Evolutionary conservation across 225 moss, liverwort and hornwort genomes (phyloP), one percentile per base, ranked within the genome.

Genomic region (Polytrichum formosum): DNA sequence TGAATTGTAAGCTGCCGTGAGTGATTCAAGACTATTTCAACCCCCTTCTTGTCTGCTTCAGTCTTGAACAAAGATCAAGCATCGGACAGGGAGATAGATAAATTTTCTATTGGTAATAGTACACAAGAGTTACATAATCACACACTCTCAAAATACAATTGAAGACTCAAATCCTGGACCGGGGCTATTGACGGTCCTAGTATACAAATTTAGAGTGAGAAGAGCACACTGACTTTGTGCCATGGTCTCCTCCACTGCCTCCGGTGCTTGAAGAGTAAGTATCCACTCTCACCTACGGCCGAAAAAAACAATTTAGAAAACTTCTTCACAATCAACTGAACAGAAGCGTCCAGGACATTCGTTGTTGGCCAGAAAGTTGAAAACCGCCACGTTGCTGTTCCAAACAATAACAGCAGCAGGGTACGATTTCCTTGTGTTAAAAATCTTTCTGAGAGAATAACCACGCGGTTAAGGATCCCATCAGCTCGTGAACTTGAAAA

Each of bases 121-220:
- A 58, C 58, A 58, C 58, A 58, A 58, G 58, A 58, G 58, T 58
- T 58, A 9, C 58, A 9, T 46, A 58, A 58, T 23, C 46, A 60
- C 58, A 35, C 10, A 20, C 56, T 64, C 30, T 28, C 22, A 68
- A 23, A 29, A 17, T 65, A 65, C 7, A 65, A 19, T 19, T 19
- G 8, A 35, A 58, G 63, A 63, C 63, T 63, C 28, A 21, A 54
- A 37, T 46, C 67, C n/a, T 20, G 53, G 58, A 70, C 53, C 53
- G 46, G 13, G 46, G 46, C 59, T 55, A 61, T 35, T 33, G 31
- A 54, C 61, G 70, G 61, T 68, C 70, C 58, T 22, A 67, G 23
- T 67, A 26, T 67, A 68, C 68, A 68, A 46, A 55, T 26, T 26
- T 33, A 53, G 46, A 28, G 18, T 63, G 10, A 63, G 63, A 63